These are phyloP conservation scores for Aspergillus sp. DNA, from an alignment of 2,329 filamentous ascomycete species.

Conservation along the genomic window DNA sequence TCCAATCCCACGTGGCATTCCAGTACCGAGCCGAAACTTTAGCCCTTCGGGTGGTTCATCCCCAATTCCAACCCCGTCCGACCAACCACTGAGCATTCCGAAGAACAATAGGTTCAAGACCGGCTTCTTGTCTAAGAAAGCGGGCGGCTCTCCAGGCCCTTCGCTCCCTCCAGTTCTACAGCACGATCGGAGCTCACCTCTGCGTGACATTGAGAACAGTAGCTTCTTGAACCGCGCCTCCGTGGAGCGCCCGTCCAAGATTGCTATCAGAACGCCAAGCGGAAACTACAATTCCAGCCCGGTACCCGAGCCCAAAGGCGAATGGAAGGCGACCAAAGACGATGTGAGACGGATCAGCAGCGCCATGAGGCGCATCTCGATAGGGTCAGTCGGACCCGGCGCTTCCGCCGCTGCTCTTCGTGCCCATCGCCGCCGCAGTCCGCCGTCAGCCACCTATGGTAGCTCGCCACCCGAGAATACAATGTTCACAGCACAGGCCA, in stretches of 20 bases:
- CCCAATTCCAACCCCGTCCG: conserved; percentile 60
- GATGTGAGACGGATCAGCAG: conserved; percentile 60
- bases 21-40: conserved; percentile 41
- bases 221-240: conserved; percentile 55
- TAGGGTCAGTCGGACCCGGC: conserved; percentile 45
- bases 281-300: conserved; percentile 41
- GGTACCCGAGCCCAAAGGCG: conserved; percentile 54
- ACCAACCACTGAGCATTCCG: conserved; percentile 64
- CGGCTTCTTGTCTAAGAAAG: conserved; percentile 79
- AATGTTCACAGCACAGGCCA: conserved; percentile 69
- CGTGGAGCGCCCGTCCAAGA: conserved; percentile 44
- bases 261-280: conserved; percentile 45
- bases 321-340: conserved; percentile 52
- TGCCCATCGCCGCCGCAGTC: conserved; percentile 60
- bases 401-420: conserved; percentile 45
- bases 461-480: conserved; percentile 62
- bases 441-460: conserved; percentile 52
- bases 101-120: conserved; percentile 81
- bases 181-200: conserved; percentile 61
- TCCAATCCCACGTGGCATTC: conserved; percentile 50
- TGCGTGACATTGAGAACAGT: conserved; percentile 58
- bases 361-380: conserved; percentile 61
- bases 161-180: conserved; percentile 63
- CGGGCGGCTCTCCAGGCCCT: conserved; percentile 66
- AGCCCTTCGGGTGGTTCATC: conserved; percentile 56